Evolutionary conservation across 306 rosid species (phyloP), one percentile per base, ranked within the genome.

Genomic region (Trifolium pratense): DNA sequence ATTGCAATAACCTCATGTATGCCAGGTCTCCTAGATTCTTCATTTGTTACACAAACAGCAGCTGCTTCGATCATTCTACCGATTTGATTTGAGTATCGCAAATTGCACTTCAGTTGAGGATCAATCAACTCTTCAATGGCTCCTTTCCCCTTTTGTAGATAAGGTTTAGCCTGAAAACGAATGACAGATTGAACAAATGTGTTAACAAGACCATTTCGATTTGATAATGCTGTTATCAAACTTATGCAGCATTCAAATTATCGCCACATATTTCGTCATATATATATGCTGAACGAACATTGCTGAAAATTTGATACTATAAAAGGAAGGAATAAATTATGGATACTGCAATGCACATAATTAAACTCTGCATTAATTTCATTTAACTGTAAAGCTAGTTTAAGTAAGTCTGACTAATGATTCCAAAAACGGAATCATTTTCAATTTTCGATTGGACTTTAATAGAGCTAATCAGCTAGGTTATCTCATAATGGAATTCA

Each of bases 21-120:
- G 83, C 86, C 75, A 0, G 98, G 98, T 74, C 98, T 83, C 45
- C 96, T 84, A 56, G 90, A 89, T 83, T 94, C 98, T 86, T 94
- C 98, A 29, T 81, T 84, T 1, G 92, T 88, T 49, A 89, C 74
- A 78, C 95, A 94, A 17, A 92, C 91, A 61, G 95, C 96, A 1
- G 96, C 91, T 45, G 98, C 97, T 79, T 91, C 97, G 2, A 91
- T 88, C 91, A 87, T 79, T 83, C 84, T 86, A 26, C 80, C 89
- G 34, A 94, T 87, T 79, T 94, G 94, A 78, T 87, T 82, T 14
- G 97, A 88, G 79, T 62, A 81, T 77, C 73, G 86, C 48, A 79
- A 48, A 29, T 74, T 88, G 84, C 88, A 84, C 74, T 87, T 79
- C 45, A 91, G 78, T 69, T 63, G 85, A 49, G 98, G 95, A 87